phyloP scores from a whole-genome alignment of 2,329 filamentous ascomycete genomes.

The Macrophomina phaseolina region DNA sequence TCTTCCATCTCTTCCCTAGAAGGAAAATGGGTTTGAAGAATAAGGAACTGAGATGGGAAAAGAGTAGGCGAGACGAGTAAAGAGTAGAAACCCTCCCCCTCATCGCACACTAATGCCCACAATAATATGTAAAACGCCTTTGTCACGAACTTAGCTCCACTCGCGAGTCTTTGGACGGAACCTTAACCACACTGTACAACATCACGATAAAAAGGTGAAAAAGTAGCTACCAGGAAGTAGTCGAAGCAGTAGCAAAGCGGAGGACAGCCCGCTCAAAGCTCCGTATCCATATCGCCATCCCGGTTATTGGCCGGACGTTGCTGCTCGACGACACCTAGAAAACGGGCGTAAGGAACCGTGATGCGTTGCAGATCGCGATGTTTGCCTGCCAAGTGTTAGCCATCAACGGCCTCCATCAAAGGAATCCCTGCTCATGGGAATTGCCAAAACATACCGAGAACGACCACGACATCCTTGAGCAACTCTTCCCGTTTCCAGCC shows the following conservation, averaged over 20 bases:
- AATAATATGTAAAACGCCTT: background rate
- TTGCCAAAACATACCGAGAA: constrained; percentile 72
- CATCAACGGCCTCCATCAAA: background rate
- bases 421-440: constrained; percentile 40
- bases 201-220: background rate
- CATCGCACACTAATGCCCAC: background rate
- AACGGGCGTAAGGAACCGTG: constrained; percentile 91
- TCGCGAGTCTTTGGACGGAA: background rate
- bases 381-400: constrained; percentile 68
- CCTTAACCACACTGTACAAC: background rate
- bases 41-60: background rate
- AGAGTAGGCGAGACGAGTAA: background rate
- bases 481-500: constrained; percentile 90
- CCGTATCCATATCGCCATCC: constrained; percentile 23
- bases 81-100: background rate
- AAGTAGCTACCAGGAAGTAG: background rate
- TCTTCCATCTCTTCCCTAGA: background rate
- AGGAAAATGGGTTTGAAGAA: background rate
- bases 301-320: background rate
- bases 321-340: constrained; percentile 38
- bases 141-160: background rate
- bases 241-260: background rate
- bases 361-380: constrained; percentile 91
- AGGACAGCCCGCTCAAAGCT: background rate
- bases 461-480: constrained; percentile 87